Conservation (phyloP, 345 rosid species). For the Gossypium mustelinum region DNA sequence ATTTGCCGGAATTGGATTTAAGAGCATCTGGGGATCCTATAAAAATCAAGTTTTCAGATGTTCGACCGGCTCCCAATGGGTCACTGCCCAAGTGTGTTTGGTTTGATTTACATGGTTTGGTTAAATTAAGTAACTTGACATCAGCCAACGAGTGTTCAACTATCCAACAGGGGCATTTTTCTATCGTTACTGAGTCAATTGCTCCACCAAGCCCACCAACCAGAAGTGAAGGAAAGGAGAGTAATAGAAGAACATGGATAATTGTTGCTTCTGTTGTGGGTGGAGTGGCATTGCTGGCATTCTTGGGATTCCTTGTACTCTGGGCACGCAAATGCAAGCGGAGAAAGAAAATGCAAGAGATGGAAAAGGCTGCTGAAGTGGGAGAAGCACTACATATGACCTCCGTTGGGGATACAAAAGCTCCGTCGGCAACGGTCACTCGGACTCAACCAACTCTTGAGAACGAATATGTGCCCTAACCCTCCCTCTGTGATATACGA, state of each 20-base stretch:
- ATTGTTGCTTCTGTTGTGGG: conserved; percentile 76
- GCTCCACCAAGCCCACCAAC: conserved; percentile 23
- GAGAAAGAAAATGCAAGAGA: conserved; percentile 60
- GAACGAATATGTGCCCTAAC: conserved; percentile 71
- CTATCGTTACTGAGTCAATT: conserved; percentile 62
- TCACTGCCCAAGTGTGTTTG: conserved; percentile 61
- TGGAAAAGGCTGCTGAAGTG: conserved; percentile 91
- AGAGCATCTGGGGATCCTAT: conserved; percentile 50
- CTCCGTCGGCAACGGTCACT: conserved; percentile 74
- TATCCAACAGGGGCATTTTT: conserved; percentile 71
- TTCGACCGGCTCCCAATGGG: conserved; percentile 48
- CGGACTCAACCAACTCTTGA: conserved; percentile 89
- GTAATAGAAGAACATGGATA: conserved; percentile 47
- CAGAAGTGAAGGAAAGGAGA: conserved; percentile 26
- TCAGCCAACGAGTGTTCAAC: conserved; percentile 56
- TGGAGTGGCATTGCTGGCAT: conserved; percentile 48
- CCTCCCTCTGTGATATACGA: conserved; percentile 21
- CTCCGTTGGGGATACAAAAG: conserved; percentile 71
- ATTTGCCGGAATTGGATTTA: conserved; percentile 45
- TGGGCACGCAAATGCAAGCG: conserved; percentile 58
- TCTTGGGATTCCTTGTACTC: conserved; percentile 43
- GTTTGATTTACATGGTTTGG: conserved; percentile 53
- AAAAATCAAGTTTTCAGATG: conserved; percentile 50
- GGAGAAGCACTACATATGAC: conserved; percentile 88
- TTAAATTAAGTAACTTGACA: conserved; percentile 50